Conservation (phyloP, 1,139 yeast genomes). For the Hyphopichia burtonii region DNA sequence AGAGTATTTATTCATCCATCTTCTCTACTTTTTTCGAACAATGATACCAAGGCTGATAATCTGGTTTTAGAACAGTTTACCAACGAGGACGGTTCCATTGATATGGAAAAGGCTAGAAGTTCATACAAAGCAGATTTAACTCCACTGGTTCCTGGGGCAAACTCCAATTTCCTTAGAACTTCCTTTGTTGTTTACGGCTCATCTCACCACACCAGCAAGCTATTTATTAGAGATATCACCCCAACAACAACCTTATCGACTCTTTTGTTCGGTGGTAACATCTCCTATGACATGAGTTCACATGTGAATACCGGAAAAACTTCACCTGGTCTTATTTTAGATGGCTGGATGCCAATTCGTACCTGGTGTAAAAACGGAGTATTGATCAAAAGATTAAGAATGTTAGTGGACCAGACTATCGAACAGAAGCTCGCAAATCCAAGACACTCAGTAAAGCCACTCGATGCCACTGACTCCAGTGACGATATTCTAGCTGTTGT, state of each 20-base stretch:
- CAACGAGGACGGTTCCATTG: constrained; percentile 41
- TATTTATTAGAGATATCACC: constrained; percentile 72
- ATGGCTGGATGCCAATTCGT: constrained; percentile 76
- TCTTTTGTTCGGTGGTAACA: constrained; percentile 74
- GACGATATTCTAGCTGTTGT: constrained; percentile 1
- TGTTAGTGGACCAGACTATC: constrained; percentile 64
- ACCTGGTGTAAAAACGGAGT: constrained; percentile 97
- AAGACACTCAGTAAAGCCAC: background rate
- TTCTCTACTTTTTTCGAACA: constrained; percentile 58
- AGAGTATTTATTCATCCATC: constrained; percentile 85
- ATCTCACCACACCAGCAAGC: constrained; percentile 63
- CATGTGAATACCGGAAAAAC: constrained; percentile 33
- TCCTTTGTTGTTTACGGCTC: constrained; percentile 57
- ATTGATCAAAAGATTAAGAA: constrained; percentile 65
- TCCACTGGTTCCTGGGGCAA: constrained; percentile 27
- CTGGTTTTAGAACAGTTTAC: constrained; percentile 23
- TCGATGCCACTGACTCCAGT: background rate
- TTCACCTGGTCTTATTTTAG: constrained; percentile 68
- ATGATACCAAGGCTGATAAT: constrained; percentile 15
- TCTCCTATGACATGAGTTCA: constrained; percentile 62
- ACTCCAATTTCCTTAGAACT: constrained; percentile 25
- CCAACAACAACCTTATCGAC: constrained; percentile 74
- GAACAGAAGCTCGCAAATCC: constrained; percentile 47
- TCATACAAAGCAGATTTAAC: constrained; percentile 31
- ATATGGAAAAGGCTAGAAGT: constrained; percentile 26